Evolutionary conservation across 83 land plant species (phyloP), one percentile per base, ranked within the genome.

Genomic region (Picea abies): DNA sequence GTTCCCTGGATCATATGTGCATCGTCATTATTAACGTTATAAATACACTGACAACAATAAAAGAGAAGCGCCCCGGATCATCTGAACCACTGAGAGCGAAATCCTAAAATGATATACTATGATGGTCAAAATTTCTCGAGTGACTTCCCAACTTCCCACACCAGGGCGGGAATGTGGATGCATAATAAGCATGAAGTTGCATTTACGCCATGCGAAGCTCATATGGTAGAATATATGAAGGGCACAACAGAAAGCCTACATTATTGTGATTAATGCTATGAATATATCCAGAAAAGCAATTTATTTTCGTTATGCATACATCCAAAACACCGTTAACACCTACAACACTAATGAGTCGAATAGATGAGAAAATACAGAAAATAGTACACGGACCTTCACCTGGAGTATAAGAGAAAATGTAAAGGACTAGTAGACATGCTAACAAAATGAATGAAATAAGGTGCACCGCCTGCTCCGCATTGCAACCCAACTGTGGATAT

Each of bases 361-460:
- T 44, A 5, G 12, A 73, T 44, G 20, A 5, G 52, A 73, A 5
- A n/a, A 20, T 39, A 44, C 26, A 73, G 25, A 73, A 44, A 19
- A 29, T 35, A 20, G 7, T 39, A 29, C 2, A 29, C 63, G 16
- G 6, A 78, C 63, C 80, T 60, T 56, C 80, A 60, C 1, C 80
- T 22, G 35, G 62, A 78, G 35, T 60, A 25, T 78, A 78, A 32
- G 80, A 78, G 80, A 78, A 78, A 78, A 78, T 2, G 80, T 78
- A 60, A 15, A 78, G 80, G 37, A 78, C 15, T 20, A 78, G 11
- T 25, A 78, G 32, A 17, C 63, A 56, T 60, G 63, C 80, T 7
- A 78, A 29, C 35, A 78, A 25, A 0, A 78, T 23, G 20, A 78
- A 29, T 4, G 80, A 63, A 78, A 78, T 78, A 5, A 78, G 35